Evolutionary conservation across 2,329 filamentous ascomycete species (phyloP), one percentile per base, ranked within the genome.

Genomic region (Stachybotrys chlorohalonatus): DNA sequence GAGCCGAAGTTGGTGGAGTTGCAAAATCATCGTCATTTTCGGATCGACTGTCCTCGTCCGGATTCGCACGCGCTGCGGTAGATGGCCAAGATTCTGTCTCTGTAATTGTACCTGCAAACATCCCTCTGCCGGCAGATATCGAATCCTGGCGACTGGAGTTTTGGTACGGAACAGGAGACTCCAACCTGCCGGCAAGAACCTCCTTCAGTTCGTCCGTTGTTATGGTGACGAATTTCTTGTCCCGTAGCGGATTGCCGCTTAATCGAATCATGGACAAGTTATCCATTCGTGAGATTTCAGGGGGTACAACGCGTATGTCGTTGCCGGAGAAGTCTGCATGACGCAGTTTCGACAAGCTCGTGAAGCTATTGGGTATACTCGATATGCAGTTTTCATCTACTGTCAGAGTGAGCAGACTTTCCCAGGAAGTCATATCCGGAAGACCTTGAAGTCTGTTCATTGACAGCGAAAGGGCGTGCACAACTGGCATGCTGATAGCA

Each of bases 291-390:
- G 86, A 87, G 55, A 97, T 82, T 59, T 84, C 85, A 0, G 89
- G 80, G 32, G 94, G 89, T 7, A 99, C 69, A 11, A 82, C 75
- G 2, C 83, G 83, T 51, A 99, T 83, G 59, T 94, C 84, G 64
- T 99, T 99, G 60, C 86, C 85, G 0, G 88, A 89, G 60, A 97
- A 86, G 68, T 96, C 90, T 32, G 86, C 88, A 54, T 85, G 87
- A 52, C 85, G 85, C 13, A 97, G 70, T 55, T 82, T 85, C 42
- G 78, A 71, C 1, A 96, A 77, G 1, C 74, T 75, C 1, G 80
- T 76, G 59, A 97, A 89, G 0, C 90, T 90, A 32, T 83, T 76
- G 0, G 93, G 94, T n/a, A 97, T 77, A 4, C 78, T 74, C 2
- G 80, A 75, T 30, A 99, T 82, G 61, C 80, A 86, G 66, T 99